phyloP scores from a whole-genome alignment of 345 rosid species.

The Brassica cretica region DNA sequence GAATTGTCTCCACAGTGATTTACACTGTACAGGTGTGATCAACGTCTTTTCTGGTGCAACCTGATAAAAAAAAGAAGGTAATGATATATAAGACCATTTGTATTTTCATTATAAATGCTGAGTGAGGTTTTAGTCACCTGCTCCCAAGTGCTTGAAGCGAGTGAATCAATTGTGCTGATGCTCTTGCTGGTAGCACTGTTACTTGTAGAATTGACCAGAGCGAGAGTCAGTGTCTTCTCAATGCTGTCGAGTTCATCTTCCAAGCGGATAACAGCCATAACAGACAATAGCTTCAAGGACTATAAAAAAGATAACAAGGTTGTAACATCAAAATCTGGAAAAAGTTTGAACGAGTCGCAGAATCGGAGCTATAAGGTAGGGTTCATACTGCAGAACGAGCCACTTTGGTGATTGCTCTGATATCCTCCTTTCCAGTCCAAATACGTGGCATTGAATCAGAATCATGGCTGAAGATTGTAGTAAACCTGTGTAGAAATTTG shows the following conservation, averaged over 20 bases:
- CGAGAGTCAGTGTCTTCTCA: conserved; percentile 57
- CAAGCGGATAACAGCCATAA: conserved; percentile 80
- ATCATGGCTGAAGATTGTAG: conserved; percentile 86
- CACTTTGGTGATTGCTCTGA: conserved; percentile 84
- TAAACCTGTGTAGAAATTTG: conserved; percentile 58
- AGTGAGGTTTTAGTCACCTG: conserved; percentile 53
- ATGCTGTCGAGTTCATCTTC: conserved; percentile 73
- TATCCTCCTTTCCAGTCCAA: conserved; percentile 99
- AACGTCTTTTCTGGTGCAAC: conserved; percentile 75
- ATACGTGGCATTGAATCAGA: conserved; percentile 97
- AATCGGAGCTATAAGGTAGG: conserved; percentile 14
- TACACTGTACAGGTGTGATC: conserved; percentile 97
- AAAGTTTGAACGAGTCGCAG: not conserved
- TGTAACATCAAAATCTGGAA: conserved; percentile 16
- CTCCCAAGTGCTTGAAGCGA: conserved; percentile 96
- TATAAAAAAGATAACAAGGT: conserved; percentile 41
- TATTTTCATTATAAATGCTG: not conserved
- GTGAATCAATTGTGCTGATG: conserved; percentile 61
- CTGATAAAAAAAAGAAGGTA: conserved; percentile 44
- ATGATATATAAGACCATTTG: not conserved
- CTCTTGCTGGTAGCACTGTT: conserved; percentile 54
- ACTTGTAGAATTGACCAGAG: conserved; percentile 56
- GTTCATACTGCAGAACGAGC: conserved; percentile 83
- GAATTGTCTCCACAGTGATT: conserved; percentile 97
- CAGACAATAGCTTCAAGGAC: conserved; percentile 90